Percentiles rank a stretch among this genome's conserved stretches.
These are phyloP conservation scores for Lachancea sp. DNA, from an alignment of 805 yeast genomes.

Conservation along the genomic window DNA sequence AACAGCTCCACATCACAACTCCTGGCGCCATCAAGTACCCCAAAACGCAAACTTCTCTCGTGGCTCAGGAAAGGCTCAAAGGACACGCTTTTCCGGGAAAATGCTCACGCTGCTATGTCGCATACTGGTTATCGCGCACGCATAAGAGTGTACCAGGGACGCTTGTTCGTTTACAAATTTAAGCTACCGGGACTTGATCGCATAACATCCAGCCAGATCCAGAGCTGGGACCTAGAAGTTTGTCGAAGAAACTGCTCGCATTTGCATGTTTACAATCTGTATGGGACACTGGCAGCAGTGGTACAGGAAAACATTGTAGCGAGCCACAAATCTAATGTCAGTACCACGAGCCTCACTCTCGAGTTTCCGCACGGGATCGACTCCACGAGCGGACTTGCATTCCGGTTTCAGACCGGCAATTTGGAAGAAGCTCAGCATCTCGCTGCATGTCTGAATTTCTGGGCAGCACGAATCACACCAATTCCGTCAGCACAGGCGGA, in stretches of 20 bases:
- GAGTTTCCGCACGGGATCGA: constrained; percentile 19
- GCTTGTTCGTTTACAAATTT: constrained; percentile 21
- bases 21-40: background rate
- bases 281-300: constrained; percentile 24
- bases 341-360: constrained; percentile 20
- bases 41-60: constrained; percentile 12
- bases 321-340: constrained; percentile 5
- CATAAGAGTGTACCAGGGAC: constrained; percentile 23
- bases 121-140: constrained; percentile 20
- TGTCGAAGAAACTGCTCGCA: constrained; percentile 12
- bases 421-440: constrained; percentile 61
- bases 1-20: constrained; percentile 6
- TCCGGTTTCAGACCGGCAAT: constrained; percentile 62
- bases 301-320: constrained; percentile 28
- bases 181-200: constrained; percentile 3
- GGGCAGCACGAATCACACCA: constrained; percentile 83
- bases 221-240: constrained; percentile 8
- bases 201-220: background rate
- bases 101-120: constrained; percentile 20
- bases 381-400: constrained; percentile 29
- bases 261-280: constrained; percentile 21
- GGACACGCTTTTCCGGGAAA: constrained; percentile 13
- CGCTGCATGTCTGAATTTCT: constrained; percentile 75
- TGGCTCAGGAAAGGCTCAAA: constrained; percentile 20
- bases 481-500: constrained; percentile 66